Evolutionary conservation across 2,329 filamentous ascomycete species (phyloP), one percentile per base, ranked within the genome.

Genomic region (Ophiostoma australiae): DNA sequence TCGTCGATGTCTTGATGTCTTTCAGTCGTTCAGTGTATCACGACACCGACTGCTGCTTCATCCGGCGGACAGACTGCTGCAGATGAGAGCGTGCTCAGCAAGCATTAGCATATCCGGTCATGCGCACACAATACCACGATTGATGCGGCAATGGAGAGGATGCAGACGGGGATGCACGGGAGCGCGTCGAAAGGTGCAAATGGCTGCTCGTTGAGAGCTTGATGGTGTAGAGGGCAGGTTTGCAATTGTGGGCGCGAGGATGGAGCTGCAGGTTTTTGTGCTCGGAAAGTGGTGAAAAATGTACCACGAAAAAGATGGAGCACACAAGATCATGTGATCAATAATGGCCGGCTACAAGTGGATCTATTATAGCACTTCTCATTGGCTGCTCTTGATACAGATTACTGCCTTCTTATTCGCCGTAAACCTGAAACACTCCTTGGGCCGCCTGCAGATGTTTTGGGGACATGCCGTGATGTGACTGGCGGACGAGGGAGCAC

Each of bases 371-470:
- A 7, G 7, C n/a, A 13, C 27, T 44, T 69, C 3, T 17, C 8
- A 39, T n/a, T 66, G 63, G 63, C 20, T 23, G 8, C 8, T 5
- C 33, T n/a, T 23, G 11, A 31, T 6, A n/a, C 33, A 8, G 8
- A 27, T 8, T 4, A 8, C 52, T 27, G 52, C 10, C n/a, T 13
- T 33, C 58, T 33, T 6, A 63, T 63, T 33, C 13, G 58, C 58
- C 27, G 27, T 27, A 63, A 63, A 33, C 33, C 71, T 72, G 71
- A 72, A 72, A 72, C 71, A 68, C 39, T 33, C 68, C 65, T 65
- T 67, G 55, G 69, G 39, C 44, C 69, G 63, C 37, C 67, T 71
- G 69, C 71, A 70, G 69, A 67, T 69, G 67, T 37, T 52, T 68
- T 66, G 41, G 31, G n/a, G 37, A 33, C 13, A 48, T 33, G 39